phyloP scores from a whole-genome alignment of 2,329 filamentous ascomycete species.

The Furcasterigmium furcatum region DNA sequence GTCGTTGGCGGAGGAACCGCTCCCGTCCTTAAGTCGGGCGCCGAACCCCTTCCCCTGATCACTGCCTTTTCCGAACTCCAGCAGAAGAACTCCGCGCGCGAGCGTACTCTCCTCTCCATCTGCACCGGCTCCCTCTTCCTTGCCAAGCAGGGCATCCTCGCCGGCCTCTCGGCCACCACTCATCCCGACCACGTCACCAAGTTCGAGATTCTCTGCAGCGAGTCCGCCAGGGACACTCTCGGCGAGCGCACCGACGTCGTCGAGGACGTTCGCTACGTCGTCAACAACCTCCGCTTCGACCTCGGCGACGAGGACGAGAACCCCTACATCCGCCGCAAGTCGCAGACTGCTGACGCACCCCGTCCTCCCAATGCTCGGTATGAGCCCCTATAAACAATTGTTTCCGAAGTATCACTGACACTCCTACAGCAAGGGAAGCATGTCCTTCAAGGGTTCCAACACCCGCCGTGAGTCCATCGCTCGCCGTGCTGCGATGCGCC shows the following conservation, averaged over 20 bases:
- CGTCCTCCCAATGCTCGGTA: constrained; percentile 61
- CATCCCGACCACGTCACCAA: constrained; percentile 78
- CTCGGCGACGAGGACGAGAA: constrained; percentile 79
- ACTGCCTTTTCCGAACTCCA: constrained; percentile 75
- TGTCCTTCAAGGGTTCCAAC: constrained; percentile 74
- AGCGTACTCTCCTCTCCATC: constrained; percentile 77
- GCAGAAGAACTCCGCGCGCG: constrained; percentile 72
- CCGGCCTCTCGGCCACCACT: constrained; percentile 76
- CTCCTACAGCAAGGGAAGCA: constrained; percentile 70
- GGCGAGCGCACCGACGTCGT: constrained; percentile 79
- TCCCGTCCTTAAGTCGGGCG: constrained; percentile 62
- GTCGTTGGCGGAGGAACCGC: constrained; percentile 70
- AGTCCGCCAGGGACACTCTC: constrained; percentile 65
- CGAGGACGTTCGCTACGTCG: constrained; percentile 78
- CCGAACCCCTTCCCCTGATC: constrained; percentile 69
- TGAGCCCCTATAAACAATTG: constrained; percentile 17
- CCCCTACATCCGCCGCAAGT: constrained; percentile 76
- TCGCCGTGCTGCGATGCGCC: constrained; percentile 71
- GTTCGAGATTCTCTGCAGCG: constrained; percentile 78
- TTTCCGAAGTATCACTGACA: neutral
- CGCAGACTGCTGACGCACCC: constrained; percentile 50
- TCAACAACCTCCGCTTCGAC: constrained; percentile 89
- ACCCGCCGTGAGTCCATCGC: constrained; percentile 75
- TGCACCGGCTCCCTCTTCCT: constrained; percentile 79
- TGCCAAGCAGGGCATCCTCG: constrained; percentile 72